phyloP scores from a whole-genome alignment of 139 green algal genomes.

The Chlamydomonas urium region DNA sequence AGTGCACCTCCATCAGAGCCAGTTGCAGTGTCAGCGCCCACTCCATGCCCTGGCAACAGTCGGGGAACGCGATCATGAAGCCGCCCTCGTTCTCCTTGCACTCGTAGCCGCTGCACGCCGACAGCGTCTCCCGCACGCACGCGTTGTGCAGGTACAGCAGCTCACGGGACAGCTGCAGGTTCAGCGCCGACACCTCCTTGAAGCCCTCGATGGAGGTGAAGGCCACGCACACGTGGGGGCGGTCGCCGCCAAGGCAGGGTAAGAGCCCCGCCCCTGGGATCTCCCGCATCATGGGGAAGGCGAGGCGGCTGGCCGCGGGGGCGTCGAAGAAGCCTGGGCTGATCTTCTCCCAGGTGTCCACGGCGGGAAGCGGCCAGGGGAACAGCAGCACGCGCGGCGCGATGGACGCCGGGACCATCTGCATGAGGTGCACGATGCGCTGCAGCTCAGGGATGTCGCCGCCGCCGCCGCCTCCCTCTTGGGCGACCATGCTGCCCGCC shows the following conservation, averaged over 20 bases:
- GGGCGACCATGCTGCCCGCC: background rate
- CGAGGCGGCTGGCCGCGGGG: conserved; percentile 27
- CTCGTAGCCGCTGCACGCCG: conserved; percentile 40
- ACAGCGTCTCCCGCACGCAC: conserved; percentile 43
- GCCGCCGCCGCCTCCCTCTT: background rate
- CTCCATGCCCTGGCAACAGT: conserved; percentile 4
- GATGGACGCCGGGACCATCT: conserved; percentile 22
- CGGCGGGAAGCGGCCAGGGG: conserved; percentile 34
- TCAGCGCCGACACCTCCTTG: conserved; percentile 23
- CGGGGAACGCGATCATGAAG: conserved; percentile 33
- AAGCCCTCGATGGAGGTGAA: conserved; percentile 38
- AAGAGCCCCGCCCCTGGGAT: background rate
- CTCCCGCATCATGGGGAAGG: conserved; percentile 42
- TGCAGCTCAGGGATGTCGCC: background rate
- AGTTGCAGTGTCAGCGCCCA: conserved; percentile 23
- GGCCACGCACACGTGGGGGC: conserved; percentile 27
- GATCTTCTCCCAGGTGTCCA: conserved; percentile 38
- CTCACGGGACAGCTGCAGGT: background rate
- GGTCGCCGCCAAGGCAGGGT: background rate
- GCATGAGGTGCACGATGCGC: conserved; percentile 34
- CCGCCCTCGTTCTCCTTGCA: conserved; percentile 51
- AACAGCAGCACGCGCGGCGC: conserved; percentile 44
- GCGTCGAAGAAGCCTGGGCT: conserved; percentile 49
- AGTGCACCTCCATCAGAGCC: conserved; percentile 38
- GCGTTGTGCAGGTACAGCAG: conserved; percentile 35